Conservation (phyloP, 2,329 filamentous ascomycete species). For the Trichoderma arundinaceum region DNA sequence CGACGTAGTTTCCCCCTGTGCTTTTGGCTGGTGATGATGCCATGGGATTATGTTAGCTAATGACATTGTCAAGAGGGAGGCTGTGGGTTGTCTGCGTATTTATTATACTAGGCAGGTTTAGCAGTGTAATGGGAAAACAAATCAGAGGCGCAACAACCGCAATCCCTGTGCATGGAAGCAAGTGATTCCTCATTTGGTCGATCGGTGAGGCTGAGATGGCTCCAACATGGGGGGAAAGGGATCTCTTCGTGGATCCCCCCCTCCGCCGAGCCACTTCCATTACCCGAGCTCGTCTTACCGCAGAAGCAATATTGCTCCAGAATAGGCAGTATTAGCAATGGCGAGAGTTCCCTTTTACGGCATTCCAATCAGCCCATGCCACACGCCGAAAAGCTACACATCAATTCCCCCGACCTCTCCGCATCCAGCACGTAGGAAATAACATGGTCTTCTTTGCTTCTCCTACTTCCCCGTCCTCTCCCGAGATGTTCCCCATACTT, state of each 20-base stretch:
- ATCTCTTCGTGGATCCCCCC: background rate
- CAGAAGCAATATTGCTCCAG: no score
- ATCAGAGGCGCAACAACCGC: background rate
- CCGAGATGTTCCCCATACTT: no score
- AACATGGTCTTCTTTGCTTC: background rate
- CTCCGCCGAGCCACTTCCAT: background rate
- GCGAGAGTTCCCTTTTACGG: no score
- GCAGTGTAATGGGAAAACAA: constrained; percentile 9
- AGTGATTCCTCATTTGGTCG: background rate
- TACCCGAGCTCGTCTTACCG: background rate
- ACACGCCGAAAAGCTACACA: no score
- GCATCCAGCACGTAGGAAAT: no score
- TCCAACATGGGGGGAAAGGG: constrained; percentile 3
- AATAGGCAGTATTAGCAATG: no score
- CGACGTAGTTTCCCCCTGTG: background rate
- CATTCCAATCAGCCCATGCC: no score
- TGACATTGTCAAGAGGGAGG: background rate
- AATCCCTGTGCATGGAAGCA: background rate
- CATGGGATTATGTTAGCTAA: background rate
- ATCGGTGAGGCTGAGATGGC: constrained; percentile 22
- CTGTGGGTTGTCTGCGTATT: background rate
- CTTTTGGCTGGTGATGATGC: background rate
- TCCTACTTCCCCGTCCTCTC: background rate
- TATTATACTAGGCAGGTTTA: constrained; percentile 12
- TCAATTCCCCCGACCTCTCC: no score